Evolutionary conservation across 805 yeast genomes (phyloP).

Genomic region (Myxozyma neotropica): DNA sequence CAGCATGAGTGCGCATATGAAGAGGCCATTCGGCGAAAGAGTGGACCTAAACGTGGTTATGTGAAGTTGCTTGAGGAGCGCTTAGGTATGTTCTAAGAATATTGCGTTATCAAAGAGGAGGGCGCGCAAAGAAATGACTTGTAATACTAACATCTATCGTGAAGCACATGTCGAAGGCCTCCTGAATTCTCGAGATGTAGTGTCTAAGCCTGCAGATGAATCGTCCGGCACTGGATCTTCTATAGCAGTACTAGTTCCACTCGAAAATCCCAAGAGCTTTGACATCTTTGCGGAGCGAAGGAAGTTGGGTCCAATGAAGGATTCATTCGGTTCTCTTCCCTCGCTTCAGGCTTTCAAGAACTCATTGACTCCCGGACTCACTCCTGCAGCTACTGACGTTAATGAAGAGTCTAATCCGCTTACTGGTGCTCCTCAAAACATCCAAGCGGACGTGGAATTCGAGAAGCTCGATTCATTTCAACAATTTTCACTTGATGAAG

Average conservation of each 20-base stretch:
- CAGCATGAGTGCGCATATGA: constrained; percentile 41
- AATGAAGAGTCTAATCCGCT: background rate
- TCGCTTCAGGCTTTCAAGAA: background rate
- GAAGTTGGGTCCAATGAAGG: background rate
- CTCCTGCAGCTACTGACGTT: background rate
- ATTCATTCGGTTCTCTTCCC: background rate
- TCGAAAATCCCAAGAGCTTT: background rate
- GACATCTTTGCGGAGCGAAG: background rate
- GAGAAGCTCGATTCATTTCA: background rate
- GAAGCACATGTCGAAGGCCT: constrained; percentile 28
- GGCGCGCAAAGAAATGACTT: too few species aligned
- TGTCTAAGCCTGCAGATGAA: background rate
- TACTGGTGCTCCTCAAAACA: background rate
- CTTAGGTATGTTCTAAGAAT: constrained; percentile 31
- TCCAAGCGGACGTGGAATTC: background rate
- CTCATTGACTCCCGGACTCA: background rate
- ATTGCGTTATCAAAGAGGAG: too few species aligned
- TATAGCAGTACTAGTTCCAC: background rate
- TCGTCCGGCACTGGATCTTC: background rate
- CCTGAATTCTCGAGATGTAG: background rate
- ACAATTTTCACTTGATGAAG: background rate
- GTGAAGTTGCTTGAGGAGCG: constrained; percentile 41
- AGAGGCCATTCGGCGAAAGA: constrained; percentile 36
- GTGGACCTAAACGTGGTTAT: constrained; percentile 44
- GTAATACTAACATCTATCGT: too few species aligned